Evolutionary conservation across 2,329 filamentous ascomycete species (phyloP), one percentile per base, ranked within the genome.

Genomic region (Trichoderma sp.): DNA sequence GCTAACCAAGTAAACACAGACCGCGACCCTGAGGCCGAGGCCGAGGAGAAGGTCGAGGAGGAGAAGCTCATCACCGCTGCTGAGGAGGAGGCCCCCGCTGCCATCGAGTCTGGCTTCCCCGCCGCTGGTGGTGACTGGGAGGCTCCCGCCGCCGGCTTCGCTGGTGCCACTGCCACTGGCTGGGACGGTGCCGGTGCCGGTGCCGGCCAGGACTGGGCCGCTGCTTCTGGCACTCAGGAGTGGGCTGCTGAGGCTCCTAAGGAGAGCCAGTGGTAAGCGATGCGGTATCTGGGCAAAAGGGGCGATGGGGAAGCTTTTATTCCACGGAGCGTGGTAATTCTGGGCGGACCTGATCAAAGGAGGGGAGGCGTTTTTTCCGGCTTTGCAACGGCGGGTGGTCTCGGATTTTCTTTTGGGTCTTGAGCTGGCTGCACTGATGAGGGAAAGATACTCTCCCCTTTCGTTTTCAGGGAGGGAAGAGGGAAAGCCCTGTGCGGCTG

Each of bases 1-100:
- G 14, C 47, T 47, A 62, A 64, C 39, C 76, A 79, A 47, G 78
- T 6, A 4, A 4, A 9, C 70, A 15, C 74, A 90, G 88, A 99
- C 93, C 96, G 97, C 84, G 97, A 99, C 87, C 96, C 97, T 80
- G 96, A 99, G 88, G 94, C 95, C 79, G 96, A 99, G 91, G 96
- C 97, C 85, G 95, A 97, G 91, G 97, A 99, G 88, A 97, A 98
- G 84, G 88, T 91, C 77, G 93, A 93, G 83, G 93, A 95, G 84
- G 95, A 98, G 89, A 97, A 98, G 92, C 87, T 91, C 75, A 87
- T 91, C 75, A 88, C 93, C 76, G 92, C 90, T 81, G 92, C 88
- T 79, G 95, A 97, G 78, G 95, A 98, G 87, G 92, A 93, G 81
- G 94, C 91, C 78, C 81, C 92, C 74, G 91, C 86, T 78, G 90